These are phyloP conservation scores for Kurtzmaniella quercitrusa DNA, from an alignment of 1,139 yeast species.

Conservation along the genomic window DNA sequence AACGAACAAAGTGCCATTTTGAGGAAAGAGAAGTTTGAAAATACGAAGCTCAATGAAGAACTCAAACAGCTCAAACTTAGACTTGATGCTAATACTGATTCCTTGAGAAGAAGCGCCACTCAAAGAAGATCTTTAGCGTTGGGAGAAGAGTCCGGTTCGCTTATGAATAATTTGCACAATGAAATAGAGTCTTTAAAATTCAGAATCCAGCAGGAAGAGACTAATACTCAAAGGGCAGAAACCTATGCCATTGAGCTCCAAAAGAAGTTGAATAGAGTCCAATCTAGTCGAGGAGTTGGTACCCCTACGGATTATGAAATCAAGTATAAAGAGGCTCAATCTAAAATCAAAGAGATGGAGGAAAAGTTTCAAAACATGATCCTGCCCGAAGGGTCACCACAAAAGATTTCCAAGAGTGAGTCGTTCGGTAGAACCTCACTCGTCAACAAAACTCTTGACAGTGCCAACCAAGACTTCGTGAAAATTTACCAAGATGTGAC, in stretches of 20 bases:
- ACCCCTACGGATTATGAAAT: slow-evolving; percentile 33
- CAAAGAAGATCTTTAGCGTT: slow-evolving; percentile 29
- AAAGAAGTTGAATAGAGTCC: slow-evolving; percentile 41
- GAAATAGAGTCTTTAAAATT: slow-evolving; percentile 36
- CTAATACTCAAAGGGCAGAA: slow-evolving; percentile 42
- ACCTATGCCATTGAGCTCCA: slow-evolving; percentile 44
- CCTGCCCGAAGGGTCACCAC: slow-evolving; percentile 15
- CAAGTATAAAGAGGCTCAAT: slow-evolving; percentile 35
- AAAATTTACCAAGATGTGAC: slow-evolving; percentile 55
- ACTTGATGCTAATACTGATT: slow-evolving; percentile 21
- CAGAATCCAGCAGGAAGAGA: slow-evolving; percentile 38
- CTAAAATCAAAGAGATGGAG: slow-evolving; percentile 32
- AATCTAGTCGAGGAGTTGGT: slow-evolving; percentile 37
- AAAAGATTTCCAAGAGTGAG: slow-evolving; percentile 27
- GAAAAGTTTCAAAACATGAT: slow-evolving; percentile 24
- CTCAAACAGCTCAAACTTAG: slow-evolving; percentile 50
- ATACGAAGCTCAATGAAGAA: slow-evolving; percentile 53
- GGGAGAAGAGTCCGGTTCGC: slow-evolving; percentile 27
- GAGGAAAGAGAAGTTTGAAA: slow-evolving; percentile 52
- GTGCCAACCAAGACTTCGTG: slow-evolving; percentile 42
- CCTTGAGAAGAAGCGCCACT: slow-evolving; percentile 19
- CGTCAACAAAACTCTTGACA: slow-evolving; percentile 22
- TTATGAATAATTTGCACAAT: slow-evolving; percentile 18
- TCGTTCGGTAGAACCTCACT: slow-evolving; percentile 36
- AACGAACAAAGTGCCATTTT: slow-evolving; percentile 50